Evolutionary conservation across 164 flowering plant genomes (phyloP).

Genomic region (Berberis vulgaris): DNA sequence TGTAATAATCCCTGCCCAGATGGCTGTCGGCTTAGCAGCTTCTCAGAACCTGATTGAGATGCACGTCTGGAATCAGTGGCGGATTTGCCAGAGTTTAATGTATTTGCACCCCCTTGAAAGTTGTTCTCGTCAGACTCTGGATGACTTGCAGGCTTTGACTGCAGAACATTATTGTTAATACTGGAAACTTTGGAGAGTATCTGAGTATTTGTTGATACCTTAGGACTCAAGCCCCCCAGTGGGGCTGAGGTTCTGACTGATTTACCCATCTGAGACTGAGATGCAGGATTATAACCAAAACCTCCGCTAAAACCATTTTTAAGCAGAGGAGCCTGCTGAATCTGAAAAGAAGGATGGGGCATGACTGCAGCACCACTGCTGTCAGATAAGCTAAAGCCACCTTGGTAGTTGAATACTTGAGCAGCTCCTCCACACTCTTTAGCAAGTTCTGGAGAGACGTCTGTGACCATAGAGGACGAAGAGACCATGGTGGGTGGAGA

Average conservation of each 20-base stretch:
- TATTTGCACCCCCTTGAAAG: constrained; percentile 10
- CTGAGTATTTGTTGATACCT: constrained; percentile 15
- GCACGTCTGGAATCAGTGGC: constrained; percentile 11
- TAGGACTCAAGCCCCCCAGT: background rate
- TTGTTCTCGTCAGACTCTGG: constrained; percentile 16
- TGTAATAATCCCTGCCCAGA: constrained; percentile 19
- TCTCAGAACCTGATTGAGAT: constrained; percentile 4
- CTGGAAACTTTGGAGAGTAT: constrained; percentile 15
- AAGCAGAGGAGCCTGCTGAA: constrained; percentile 14
- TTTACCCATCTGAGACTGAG: constrained; percentile 24
- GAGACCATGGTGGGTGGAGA: constrained; percentile 10
- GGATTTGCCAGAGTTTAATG: constrained; percentile 11
- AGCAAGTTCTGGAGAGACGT: constrained; percentile 10
- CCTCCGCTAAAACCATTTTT: constrained; percentile 23
- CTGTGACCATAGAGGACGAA: constrained; percentile 5
- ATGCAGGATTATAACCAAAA: constrained; percentile 8
- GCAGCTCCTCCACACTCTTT: background rate
- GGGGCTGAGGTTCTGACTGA: constrained; percentile 2
- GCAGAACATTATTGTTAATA: constrained; percentile 12
- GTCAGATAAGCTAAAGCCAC: constrained; percentile 8
- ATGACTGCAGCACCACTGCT: constrained; percentile 5
- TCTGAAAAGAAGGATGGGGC: constrained; percentile 16
- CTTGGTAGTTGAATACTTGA: background rate
- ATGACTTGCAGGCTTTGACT: constrained; percentile 7
- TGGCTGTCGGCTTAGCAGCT: constrained; percentile 16